phyloP scores from a whole-genome alignment of 257 asterid genomes.

The Ocimum tenuiflorum region DNA sequence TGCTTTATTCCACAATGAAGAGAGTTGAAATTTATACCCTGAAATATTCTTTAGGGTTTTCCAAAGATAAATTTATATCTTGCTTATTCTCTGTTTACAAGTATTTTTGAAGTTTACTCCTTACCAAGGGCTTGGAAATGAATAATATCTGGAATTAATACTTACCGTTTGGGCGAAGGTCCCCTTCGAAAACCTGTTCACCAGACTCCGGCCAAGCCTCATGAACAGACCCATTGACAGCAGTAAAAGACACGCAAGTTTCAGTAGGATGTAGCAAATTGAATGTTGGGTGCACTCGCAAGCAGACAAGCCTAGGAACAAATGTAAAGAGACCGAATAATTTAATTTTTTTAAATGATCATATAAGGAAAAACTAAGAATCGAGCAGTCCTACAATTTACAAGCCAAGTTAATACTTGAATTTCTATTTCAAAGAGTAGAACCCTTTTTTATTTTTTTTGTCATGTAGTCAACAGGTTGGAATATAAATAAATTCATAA shows the following conservation, averaged over 20 bases:
- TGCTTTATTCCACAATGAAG: too few species aligned
- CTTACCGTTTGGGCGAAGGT: slow-evolving; percentile 75
- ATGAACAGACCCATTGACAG: slow-evolving; percentile 61
- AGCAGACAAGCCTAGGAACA: slow-evolving; percentile 78
- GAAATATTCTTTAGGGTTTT: too few species aligned
- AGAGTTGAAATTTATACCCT: not conserved
- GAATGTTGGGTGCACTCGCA: slow-evolving; percentile 86
- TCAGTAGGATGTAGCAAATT: slow-evolving; percentile 69
- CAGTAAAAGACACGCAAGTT: slow-evolving; percentile 61
- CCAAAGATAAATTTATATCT: too few species aligned
- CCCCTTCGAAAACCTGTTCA: slow-evolving; percentile 59
- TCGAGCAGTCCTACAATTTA: too few species aligned
- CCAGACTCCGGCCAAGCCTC: slow-evolving; percentile 75
- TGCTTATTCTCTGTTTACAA: too few species aligned
- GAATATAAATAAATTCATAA: not conserved
- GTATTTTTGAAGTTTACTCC: too few species aligned
- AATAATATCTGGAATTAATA: too few species aligned
- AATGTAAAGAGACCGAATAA: not conserved
- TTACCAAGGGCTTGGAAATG: too few species aligned
- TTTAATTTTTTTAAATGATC: not conserved
- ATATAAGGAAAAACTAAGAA: not conserved
- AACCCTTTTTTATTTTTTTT: too few species aligned
- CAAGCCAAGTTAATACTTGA: too few species aligned
- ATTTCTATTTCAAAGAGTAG: too few species aligned
- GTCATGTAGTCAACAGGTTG: too few species aligned